phyloP scores from a whole-genome alignment of 192 early-diverging fungal species.

The Backusella tuberculispora region DNA sequence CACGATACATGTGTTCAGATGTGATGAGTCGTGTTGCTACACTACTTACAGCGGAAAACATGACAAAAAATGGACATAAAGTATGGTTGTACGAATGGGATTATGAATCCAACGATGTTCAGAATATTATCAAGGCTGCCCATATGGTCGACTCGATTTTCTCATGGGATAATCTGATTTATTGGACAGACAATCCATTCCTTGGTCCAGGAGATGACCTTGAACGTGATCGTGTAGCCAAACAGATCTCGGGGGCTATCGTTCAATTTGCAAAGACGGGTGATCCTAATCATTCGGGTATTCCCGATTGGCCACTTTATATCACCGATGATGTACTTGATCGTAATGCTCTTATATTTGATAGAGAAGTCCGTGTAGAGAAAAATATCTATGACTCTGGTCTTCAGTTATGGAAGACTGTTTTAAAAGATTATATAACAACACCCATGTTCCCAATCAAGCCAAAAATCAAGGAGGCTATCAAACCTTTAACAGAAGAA shows the following conservation, averaged over 20 bases:
- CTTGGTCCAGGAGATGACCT: conserved; percentile 27
- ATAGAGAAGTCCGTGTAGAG: conserved; percentile 25
- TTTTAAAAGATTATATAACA: conserved; percentile 22
- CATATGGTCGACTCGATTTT: conserved; percentile 36
- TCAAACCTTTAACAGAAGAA: background rate
- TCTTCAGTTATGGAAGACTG: conserved; percentile 20
- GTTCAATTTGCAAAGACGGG: conserved; percentile 46
- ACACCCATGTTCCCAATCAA: conserved; percentile 29
- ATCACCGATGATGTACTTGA: background rate
- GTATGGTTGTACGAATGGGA: conserved; percentile 36
- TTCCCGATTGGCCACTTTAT: conserved; percentile 35
- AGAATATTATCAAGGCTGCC: conserved; percentile 33
- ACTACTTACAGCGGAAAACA: conserved; percentile 24
- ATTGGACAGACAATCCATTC: conserved; percentile 35
- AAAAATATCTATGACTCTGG: conserved; percentile 30
- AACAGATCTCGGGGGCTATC: conserved; percentile 40
- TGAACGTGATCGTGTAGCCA: conserved; percentile 45
- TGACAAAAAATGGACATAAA: conserved; percentile 3
- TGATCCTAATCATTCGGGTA: conserved; percentile 43
- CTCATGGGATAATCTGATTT: conserved; percentile 31
- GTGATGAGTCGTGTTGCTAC: conserved; percentile 28
- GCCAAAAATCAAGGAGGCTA: background rate
- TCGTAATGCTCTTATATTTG: conserved; percentile 25
- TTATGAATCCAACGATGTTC: conserved; percentile 34
- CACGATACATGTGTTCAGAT: conserved; percentile 33